Percentiles rank a stretch among this genome's conserved stretches.
Evolutionary conservation across 345 rosid genomes (phyloP).

Genomic region (Gossypium raimondii): DNA sequence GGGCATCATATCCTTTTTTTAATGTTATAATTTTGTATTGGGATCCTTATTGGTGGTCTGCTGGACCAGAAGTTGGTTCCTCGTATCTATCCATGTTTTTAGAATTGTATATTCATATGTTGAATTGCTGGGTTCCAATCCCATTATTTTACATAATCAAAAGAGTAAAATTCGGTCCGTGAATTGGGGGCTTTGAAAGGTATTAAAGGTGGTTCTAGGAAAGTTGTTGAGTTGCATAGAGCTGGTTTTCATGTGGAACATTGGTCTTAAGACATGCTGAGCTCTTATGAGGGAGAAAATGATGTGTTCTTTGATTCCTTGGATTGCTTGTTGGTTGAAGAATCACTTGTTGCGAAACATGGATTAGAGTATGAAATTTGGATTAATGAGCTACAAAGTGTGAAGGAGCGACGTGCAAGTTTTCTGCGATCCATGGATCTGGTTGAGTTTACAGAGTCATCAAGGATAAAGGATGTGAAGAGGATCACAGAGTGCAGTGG

Average conservation of each 20-base stretch:
- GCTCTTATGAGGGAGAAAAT: slow-evolving; percentile 32
- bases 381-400: slow-evolving; percentile 60
- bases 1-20: too few species aligned
- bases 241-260: slow-evolving; percentile 35
- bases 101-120: slow-evolving; percentile 17
- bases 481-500: slow-evolving; percentile 46
- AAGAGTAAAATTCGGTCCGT: slow-evolving; percentile 46
- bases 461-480: slow-evolving; percentile 23
- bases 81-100: slow-evolving; percentile 32
- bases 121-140: slow-evolving; percentile 10
- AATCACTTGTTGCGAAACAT: slow-evolving; percentile 24
- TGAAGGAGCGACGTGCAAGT: slow-evolving; percentile 49
- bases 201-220: slow-evolving; percentile 6
- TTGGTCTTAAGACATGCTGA: slow-evolving; percentile 51
- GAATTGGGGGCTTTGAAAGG: slow-evolving; percentile 23
- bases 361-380: slow-evolving; percentile 46
- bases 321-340: slow-evolving; percentile 42
- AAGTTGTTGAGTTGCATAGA: slow-evolving; percentile 22
- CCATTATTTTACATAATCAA: slow-evolving; percentile 18
- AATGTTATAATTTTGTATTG: too few species aligned
- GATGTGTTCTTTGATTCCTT: slow-evolving; percentile 67
- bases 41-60: slow-evolving; percentile 21
- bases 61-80: slow-evolving; percentile 36
- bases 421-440: slow-evolving; percentile 58
- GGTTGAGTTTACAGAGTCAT: slow-evolving; percentile 19